A percentile compares a stretch with the other conserved stretches of the same genome.
Conservation (phyloP, 176 grass and related monocot genomes). For the barley (Hordeum vulgare) region DNA sequence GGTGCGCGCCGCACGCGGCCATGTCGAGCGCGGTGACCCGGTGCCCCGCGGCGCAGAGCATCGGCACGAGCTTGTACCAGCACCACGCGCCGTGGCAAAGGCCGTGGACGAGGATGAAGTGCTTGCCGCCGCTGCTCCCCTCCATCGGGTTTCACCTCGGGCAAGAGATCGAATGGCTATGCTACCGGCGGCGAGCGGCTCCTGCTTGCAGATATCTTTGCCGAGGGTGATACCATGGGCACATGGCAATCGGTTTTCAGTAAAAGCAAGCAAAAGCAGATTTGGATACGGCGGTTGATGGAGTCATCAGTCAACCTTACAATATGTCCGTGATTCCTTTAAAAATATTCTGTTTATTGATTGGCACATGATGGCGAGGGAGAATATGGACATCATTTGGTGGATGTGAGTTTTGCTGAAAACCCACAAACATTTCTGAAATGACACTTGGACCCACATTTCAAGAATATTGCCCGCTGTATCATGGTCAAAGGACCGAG, state of each 20-base stretch:
- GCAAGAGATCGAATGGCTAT: neutral
- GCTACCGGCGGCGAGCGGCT: neutral
- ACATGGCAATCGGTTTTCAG: neutral
- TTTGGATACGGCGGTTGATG: neutral
- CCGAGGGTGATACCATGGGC: neutral
- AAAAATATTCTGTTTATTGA: too few species aligned
- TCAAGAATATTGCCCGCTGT: too few species aligned
- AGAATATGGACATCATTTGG: too few species aligned
- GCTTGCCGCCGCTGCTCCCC: conserved; percentile 7
- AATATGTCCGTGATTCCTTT: too few species aligned
- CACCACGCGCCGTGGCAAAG: conserved; percentile 48
- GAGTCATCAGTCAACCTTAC: too few species aligned
- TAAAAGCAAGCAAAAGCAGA: neutral
- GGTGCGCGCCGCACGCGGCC: conserved; percentile 35
- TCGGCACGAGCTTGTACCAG: conserved; percentile 46
- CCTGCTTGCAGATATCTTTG: neutral
- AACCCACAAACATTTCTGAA: too few species aligned
- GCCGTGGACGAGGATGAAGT: conserved; percentile 49
- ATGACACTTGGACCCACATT: too few species aligned
- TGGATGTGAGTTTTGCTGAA: too few species aligned
- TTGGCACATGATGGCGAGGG: too few species aligned
- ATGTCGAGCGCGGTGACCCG: conserved; percentile 45
- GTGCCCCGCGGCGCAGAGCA: conserved; percentile 27
- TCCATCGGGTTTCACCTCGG: neutral
- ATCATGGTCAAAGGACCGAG: too few species aligned